Base-by-base conservation (phyloP, 202 grass and related monocot genomes). In the Tripidium arundinaceum region DNA sequence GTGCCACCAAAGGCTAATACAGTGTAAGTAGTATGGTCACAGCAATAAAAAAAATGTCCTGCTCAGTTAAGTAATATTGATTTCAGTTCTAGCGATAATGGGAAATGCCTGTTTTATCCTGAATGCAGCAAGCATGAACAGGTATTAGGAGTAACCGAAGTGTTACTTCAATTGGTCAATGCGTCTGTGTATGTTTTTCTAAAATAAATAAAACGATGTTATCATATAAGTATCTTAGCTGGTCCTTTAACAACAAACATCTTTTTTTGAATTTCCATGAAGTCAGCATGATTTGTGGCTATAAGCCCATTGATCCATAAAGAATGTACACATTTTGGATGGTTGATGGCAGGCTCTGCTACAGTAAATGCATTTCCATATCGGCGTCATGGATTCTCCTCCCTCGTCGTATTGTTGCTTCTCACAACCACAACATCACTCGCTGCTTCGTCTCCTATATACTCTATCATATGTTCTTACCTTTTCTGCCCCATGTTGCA, bases 221-320 rank as follows among this genome's bases (percentile, higher is more conserved):
- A n/a, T n/a, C n/a, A n/a, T n/a, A n/a, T n/a, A 47, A 70, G 36
- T 40, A 60, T 70, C 22, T 60, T 40, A 8, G 77, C 36, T 58
- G 49, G 49, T 28, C 18, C 24, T 9, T 9, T 42, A 37, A 60
- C 8, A 11, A 25, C 11, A 58, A 68, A 63, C n/a, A n/a, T 4
- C 4, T 29, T 80, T 58, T 65, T 34, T 1, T n/a, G 4, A 54
- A 61, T 40, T 66, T 81, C n/a, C 77, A 76, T 76, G n/a, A 58
- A 28, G 21, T 15, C 11, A 7, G n/a, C n/a, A n/a, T n/a, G n/a
- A n/a, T n/a, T n/a, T n/a, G n/a, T n/a, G n/a, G n/a, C n/a, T 26
- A n/a, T n/a, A n/a, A n/a, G n/a, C n/a, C n/a, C n/a, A 25, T 64
- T 47, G 65, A 65, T 65, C 11, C 36, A 81, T 80, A 68, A 29